A percentile compares a stretch with the other conserved stretches of the same genome.
Evolutionary conservation across 75 land plant species (phyloP).

Genomic region (Pinus taeda): DNA sequence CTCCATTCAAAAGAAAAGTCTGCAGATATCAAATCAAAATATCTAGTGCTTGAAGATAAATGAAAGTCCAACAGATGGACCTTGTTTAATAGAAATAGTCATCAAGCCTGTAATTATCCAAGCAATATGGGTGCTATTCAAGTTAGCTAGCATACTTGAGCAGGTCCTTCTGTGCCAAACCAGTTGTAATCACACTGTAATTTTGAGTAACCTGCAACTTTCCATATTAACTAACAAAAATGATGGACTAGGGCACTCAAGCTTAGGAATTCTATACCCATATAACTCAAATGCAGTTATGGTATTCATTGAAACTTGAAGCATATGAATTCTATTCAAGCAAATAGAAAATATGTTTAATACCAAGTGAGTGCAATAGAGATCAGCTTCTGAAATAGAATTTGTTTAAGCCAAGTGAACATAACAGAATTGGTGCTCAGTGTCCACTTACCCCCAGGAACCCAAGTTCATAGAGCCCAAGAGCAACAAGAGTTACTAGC

Average conservation of each 20-base stretch:
- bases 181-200: neutral
- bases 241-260: neutral
- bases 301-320: neutral
- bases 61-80: too few species aligned
- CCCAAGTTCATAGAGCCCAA: slow-evolving; percentile 87
- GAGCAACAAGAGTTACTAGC: slow-evolving; percentile 72
- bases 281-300: neutral
- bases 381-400: neutral
- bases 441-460: slow-evolving; percentile 75
- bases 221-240: neutral
- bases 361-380: neutral
- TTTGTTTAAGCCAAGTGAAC: neutral
- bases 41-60: too few species aligned
- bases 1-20: too few species aligned
- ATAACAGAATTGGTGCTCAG: neutral
- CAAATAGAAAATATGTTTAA: neutral
- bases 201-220: neutral
- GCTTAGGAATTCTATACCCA: neutral
- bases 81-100: too few species aligned
- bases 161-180: neutral
- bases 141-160: too few species aligned
- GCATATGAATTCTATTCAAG: neutral
- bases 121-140: neutral
- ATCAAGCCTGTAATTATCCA: neutral
- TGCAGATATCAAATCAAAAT: too few species aligned